Evolutionary conservation across 371 early-diverging fungal species (phyloP).

Genomic region (Rhizopus sp.): DNA sequence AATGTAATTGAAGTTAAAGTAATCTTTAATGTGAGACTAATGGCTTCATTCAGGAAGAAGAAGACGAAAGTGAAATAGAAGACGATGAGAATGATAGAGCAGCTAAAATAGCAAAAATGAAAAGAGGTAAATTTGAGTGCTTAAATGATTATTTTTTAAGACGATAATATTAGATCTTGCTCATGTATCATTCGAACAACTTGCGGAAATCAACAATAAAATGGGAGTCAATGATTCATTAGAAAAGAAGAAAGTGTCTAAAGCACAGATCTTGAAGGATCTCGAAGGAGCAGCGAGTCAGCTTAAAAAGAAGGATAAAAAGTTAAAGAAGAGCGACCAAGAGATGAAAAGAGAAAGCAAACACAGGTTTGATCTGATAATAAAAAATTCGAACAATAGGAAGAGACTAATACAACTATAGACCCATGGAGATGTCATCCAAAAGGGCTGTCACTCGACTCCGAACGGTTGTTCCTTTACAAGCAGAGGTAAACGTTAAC

Average conservation of each 20-base stretch:
- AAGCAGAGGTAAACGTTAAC: conserved; percentile 41
- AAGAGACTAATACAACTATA: conserved; percentile 18
- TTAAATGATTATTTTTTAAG: background rate
- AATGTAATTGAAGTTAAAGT: too few species aligned
- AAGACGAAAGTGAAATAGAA: conserved; percentile 28
- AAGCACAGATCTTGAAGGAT: conserved; percentile 42
- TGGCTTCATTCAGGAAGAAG: conserved; percentile 9
- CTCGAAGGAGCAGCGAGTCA: conserved; percentile 36
- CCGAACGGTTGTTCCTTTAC: conserved; percentile 73
- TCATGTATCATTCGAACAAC: conserved; percentile 79
- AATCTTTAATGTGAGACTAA: too few species aligned
- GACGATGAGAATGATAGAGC: conserved; percentile 24
- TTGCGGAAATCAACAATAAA: conserved; percentile 75
- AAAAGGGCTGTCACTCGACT: conserved; percentile 80
- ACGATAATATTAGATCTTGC: conserved; percentile 57
- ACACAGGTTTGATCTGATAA: conserved; percentile 49
- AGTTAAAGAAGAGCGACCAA: conserved; percentile 38
- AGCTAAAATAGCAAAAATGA: conserved; percentile 35
- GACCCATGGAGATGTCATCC: conserved; percentile 80
- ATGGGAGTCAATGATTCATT: conserved; percentile 51
- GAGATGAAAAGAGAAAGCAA: conserved; percentile 49
- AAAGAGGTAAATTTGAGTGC: conserved; percentile 36
- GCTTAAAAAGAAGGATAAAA: conserved; percentile 43
- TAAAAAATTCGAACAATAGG: conserved; percentile 34
- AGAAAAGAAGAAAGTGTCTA: conserved; percentile 27